A percentile compares a stretch with the other conserved stretches of the same genome.
Evolutionary conservation across 2,329 filamentous ascomycete species (phyloP).

Genomic region (Pyrenochaeta sp.): DNA sequence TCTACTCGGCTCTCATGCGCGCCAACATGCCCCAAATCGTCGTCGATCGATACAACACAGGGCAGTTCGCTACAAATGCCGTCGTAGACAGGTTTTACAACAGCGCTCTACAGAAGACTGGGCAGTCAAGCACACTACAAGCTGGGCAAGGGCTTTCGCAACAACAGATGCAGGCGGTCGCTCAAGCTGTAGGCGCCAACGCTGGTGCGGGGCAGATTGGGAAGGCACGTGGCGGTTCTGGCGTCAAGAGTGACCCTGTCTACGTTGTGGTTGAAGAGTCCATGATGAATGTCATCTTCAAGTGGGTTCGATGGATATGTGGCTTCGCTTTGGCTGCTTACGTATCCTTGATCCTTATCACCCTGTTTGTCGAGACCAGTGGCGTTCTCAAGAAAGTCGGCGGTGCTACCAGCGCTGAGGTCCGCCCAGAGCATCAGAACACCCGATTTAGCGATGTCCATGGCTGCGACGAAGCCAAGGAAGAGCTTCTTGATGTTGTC

Average conservation of each 20-base stretch:
- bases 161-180: constrained; percentile 78
- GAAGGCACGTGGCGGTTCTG: constrained; percentile 65
- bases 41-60: constrained; percentile 87
- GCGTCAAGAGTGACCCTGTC: constrained; percentile 83
- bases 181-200: constrained; percentile 80
- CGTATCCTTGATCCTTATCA: constrained; percentile 78
- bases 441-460: constrained; percentile 94
- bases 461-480: constrained; percentile 97
- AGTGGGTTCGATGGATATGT: constrained; percentile 87
- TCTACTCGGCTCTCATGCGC: constrained; percentile 89
- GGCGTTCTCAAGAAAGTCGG: constrained; percentile 82
- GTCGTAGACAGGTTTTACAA: constrained; percentile 81
- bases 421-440: constrained; percentile 90
- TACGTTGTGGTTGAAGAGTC: constrained; percentile 97
- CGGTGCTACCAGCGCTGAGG: constrained; percentile 77
- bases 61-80: constrained; percentile 81
- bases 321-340: constrained; percentile 83
- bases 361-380: constrained; percentile 82
- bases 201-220: constrained; percentile 73
- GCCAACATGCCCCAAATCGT: constrained; percentile 95
- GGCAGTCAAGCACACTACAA: constrained; percentile 52
- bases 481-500: constrained; percentile 95
- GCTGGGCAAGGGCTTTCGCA: constrained; percentile 55
- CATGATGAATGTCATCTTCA: constrained; percentile 79
- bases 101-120: constrained; percentile 73